A percentile compares a stretch with the other conserved stretches of the same genome.
These are phyloP conservation scores for Amphirosellinia nigrospora DNA, from an alignment of 495 filamentous ascomycete species.

Conservation along the genomic window DNA sequence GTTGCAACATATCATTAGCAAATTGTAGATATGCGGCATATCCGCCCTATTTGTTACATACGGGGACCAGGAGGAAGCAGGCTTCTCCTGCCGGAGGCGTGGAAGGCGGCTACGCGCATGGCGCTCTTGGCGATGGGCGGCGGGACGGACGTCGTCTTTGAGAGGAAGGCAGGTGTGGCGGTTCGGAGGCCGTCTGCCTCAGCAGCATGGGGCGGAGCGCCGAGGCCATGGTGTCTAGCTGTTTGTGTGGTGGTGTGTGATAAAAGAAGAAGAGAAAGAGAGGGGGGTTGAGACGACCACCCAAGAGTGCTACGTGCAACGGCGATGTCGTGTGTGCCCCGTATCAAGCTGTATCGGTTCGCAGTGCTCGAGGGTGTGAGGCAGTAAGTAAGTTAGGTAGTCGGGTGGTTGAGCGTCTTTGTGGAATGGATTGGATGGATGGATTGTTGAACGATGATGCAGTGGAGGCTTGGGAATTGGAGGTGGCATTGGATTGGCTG, in stretches of 20 bases:
- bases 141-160: conserved; percentile 39
- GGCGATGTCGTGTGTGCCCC: neutral
- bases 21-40: conserved; percentile 26
- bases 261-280: neutral
- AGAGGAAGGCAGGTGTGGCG: conserved; percentile 38
- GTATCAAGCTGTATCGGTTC: conserved; percentile 1
- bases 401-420: conserved; percentile 12
- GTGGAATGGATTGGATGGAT: neutral
- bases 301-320: conserved; percentile 14
- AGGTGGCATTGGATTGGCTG: conserved; percentile 23
- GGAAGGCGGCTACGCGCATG: conserved; percentile 67
- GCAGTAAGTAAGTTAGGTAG: neutral
- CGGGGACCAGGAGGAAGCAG: conserved; percentile 74
- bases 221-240: conserved; percentile 58
- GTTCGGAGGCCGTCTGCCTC: conserved; percentile 53
- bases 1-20: conserved; percentile 28
- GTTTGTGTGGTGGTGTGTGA: neutral
- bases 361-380: conserved; percentile 22
- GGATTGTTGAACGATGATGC: conserved; percentile 20
- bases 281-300: neutral
- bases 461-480: conserved; percentile 6
- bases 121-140: conserved; percentile 42
- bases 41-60: conserved; percentile 55
- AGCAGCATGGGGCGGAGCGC: conserved; percentile 60
- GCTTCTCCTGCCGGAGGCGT: conserved; percentile 68